phyloP scores from a whole-genome alignment of 306 rosid species.

The Dicorynia guianensis region DNA sequence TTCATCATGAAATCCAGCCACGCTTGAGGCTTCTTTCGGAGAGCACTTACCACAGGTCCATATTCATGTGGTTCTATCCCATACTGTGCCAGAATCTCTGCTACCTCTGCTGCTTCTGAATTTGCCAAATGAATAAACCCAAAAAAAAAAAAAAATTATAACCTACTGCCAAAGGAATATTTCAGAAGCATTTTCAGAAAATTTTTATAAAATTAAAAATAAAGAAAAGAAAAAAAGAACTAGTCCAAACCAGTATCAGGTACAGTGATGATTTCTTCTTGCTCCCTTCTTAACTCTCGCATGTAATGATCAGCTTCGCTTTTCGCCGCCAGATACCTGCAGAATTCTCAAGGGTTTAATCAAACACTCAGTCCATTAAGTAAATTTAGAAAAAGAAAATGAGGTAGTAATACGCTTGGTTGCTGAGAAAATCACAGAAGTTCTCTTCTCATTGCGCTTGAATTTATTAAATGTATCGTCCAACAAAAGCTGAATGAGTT shows the following conservation, averaged over 20 bases:
- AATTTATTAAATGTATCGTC: background rate
- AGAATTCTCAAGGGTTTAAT: background rate
- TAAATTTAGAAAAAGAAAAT: no score
- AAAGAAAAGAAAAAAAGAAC: background rate
- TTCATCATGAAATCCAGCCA: slow-evolving; percentile 99
- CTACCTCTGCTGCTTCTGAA: slow-evolving; percentile 92
- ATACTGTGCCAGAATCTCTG: slow-evolving; percentile 72
- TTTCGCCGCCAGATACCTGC: slow-evolving; percentile 88
- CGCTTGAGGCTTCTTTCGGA: slow-evolving; percentile 81
- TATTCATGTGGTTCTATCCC: slow-evolving; percentile 84
- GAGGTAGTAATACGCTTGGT: background rate
- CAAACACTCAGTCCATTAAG: background rate
- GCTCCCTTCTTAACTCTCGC: slow-evolving; percentile 79
- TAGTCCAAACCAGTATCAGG: slow-evolving; percentile 71
- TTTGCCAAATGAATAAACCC: background rate
- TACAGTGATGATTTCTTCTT: slow-evolving; percentile 76
- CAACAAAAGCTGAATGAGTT: background rate
- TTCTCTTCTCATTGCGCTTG: background rate
- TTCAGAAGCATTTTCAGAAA: background rate
- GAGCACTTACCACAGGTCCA: slow-evolving; percentile 81
- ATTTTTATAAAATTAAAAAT: background rate
- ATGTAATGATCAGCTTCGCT: slow-evolving; percentile 87
- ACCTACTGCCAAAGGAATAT: background rate
- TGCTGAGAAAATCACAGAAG: background rate
- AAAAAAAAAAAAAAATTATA: background rate